Evolutionary conservation across 2,329 filamentous ascomycete genomes (phyloP).

Genomic region (Corinectria fuckeliana): DNA sequence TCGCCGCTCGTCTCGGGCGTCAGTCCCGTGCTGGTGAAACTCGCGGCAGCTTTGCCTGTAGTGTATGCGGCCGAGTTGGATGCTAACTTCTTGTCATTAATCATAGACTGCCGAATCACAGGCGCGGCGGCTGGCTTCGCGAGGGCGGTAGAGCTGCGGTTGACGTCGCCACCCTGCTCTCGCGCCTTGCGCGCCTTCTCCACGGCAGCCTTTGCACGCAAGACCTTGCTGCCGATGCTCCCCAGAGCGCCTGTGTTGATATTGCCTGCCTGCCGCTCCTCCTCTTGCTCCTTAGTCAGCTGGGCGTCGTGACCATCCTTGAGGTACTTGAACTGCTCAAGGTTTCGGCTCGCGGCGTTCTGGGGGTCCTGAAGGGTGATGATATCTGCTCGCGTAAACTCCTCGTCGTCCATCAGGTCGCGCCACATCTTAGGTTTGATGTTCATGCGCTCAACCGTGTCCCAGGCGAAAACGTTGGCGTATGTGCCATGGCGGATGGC

Average conservation of each 20-base stretch:
- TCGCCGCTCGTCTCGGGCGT: conserved; percentile 91
- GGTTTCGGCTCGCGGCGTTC: conserved; percentile 80
- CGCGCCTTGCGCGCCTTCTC: conserved; percentile 83
- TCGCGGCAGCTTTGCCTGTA: conserved; percentile 88
- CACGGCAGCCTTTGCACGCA: conserved; percentile 93
- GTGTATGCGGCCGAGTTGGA: conserved; percentile 92
- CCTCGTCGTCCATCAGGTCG: conserved; percentile 85
- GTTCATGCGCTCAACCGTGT: conserved; percentile 94
- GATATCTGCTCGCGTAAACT: conserved; percentile 89
- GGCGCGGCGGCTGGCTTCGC: conserved; percentile 42
- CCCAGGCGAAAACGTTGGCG: conserved; percentile 95
- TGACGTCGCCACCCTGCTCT: conserved; percentile 63
- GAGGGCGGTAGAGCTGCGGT: conserved; percentile 56
- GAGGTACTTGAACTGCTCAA: conserved; percentile 88
- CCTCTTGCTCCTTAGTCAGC: conserved; percentile 72
- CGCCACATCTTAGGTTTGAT: conserved; percentile 97
- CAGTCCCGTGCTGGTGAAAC: conserved; percentile 92
- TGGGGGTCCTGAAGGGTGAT: conserved; percentile 97
- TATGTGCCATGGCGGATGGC: conserved; percentile 80
- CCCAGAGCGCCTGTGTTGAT: conserved; percentile 85
- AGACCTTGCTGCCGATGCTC: conserved; percentile 78
- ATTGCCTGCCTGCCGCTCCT: conserved; percentile 67
- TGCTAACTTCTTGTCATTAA: conserved; percentile 66
- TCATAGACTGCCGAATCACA: conserved; percentile 43
- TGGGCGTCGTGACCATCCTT: conserved; percentile 78